Conservation (phyloP, 768 basidiomycete genomes). For the Naganishia kalamii region DNA sequence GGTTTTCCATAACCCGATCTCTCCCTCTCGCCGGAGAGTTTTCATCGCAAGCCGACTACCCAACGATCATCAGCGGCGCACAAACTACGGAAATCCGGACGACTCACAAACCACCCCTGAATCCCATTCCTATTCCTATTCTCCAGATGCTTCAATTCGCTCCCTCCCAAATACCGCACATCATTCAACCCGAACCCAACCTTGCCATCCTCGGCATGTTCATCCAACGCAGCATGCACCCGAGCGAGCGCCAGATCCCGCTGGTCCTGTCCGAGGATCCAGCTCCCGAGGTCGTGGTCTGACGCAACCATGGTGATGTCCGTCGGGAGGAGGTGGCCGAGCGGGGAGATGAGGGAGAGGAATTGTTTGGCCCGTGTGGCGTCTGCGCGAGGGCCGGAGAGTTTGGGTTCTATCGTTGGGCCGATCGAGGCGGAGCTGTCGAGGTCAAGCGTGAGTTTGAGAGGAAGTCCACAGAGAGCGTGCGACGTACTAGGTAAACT, state of each 20-base stretch:
- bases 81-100: neutral
- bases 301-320: conserved; percentile 36
- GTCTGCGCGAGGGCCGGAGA: conserved; percentile 30
- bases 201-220: neutral
- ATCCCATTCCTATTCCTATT: conserved; percentile 30
- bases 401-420: conserved; percentile 24
- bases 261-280: conserved; percentile 40
- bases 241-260: conserved; percentile 24
- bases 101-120: conserved; percentile 26
- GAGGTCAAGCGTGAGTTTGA: neutral
- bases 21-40: conserved; percentile 25
- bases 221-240: conserved; percentile 12
- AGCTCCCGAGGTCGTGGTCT: conserved; percentile 43
- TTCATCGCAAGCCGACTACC: conserved; percentile 37
- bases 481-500: conserved; percentile 33
- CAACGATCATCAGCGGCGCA: neutral
- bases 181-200: conserved; percentile 22
- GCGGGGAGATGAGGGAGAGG: conserved; percentile 36
- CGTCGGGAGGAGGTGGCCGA: conserved; percentile 32
- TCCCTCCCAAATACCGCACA: conserved; percentile 29
- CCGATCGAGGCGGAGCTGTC: conserved; percentile 34
- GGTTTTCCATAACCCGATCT: conserved; percentile 22
- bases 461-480: neutral
- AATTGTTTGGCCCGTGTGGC: conserved; percentile 32
- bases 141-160: conserved; percentile 35